These are phyloP conservation scores for Earliella scabrosa DNA, from an alignment of 1,284 basidiomycete species.

Conservation along the genomic window DNA sequence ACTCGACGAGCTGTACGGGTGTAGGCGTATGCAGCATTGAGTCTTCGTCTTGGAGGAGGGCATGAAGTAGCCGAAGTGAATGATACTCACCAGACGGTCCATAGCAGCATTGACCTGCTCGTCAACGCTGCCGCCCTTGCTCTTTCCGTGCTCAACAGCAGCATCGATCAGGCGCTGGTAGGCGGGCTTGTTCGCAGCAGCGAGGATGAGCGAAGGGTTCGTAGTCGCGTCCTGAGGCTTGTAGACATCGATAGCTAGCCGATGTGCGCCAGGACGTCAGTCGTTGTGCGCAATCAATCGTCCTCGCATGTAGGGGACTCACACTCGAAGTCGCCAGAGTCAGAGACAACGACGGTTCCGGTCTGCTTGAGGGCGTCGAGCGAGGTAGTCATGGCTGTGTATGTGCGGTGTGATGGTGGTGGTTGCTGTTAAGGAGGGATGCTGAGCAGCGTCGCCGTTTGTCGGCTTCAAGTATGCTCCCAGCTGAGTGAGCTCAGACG, in stretches of 20 bases:
- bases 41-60: not conserved
- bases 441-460: not conserved
- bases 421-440: constrained; percentile 14
- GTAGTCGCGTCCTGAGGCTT: constrained; percentile 95
- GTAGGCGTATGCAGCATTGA: not conserved
- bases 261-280: constrained; percentile 11
- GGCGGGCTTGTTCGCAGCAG: constrained; percentile 88
- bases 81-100: constrained; percentile 79
- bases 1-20: constrained; percentile 85
- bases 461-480: constrained; percentile 17
- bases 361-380: constrained; percentile 89
- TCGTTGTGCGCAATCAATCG: constrained; percentile 5
- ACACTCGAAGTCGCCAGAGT: constrained; percentile 90
- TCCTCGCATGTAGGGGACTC: constrained; percentile 35
- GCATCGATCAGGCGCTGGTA: constrained; percentile 87
- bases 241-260: constrained; percentile 84
- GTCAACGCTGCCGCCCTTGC: constrained; percentile 78
- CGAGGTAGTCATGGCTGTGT: constrained; percentile 79
- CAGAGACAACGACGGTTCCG: constrained; percentile 94
- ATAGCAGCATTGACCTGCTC: constrained; percentile 77
- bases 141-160: constrained; percentile 84
- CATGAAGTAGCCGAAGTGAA: not conserved
- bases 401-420: constrained; percentile 27
- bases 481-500: constrained; percentile 25
- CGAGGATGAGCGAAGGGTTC: constrained; percentile 93